A percentile compares a stretch with the other conserved stretches of the same genome.
Evolutionary conservation across 2,329 filamentous ascomycete species (phyloP).

Genomic region (Xylariales sp.): DNA sequence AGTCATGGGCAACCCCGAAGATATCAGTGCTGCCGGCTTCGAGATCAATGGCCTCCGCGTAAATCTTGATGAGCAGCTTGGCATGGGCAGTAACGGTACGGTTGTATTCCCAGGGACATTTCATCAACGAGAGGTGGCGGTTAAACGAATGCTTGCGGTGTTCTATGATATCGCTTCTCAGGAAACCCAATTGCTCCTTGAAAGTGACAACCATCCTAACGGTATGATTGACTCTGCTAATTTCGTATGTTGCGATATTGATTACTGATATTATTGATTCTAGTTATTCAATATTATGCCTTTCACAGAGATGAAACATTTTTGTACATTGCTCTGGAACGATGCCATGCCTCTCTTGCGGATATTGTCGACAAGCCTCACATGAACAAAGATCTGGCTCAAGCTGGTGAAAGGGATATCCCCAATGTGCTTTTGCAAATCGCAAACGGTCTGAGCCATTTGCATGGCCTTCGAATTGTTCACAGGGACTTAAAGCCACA

Average conservation of each 20-base stretch:
- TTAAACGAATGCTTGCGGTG: constrained; percentile 94
- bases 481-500: constrained; percentile 97
- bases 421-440: constrained; percentile 84
- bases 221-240: constrained; percentile 34
- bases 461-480: constrained; percentile 90
- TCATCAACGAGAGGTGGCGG: constrained; percentile 86
- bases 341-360: constrained; percentile 88
- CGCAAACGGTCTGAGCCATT: constrained; percentile 79
- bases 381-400: constrained; percentile 63
- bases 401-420: constrained; percentile 69
- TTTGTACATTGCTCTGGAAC: constrained; percentile 91
- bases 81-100: constrained; percentile 92
- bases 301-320: constrained; percentile 87
- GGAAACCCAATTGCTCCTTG: constrained; percentile 83
- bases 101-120: constrained; percentile 94
- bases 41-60: constrained; percentile 62
- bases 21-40: constrained; percentile 55
- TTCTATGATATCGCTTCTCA: constrained; percentile 95
- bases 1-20: constrained; percentile 51
- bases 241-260: background rate
- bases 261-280: constrained; percentile 8
- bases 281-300: constrained; percentile 94
- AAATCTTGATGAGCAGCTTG: constrained; percentile 58
- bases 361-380: constrained; percentile 80
- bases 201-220: constrained; percentile 94